Conservation (phyloP, 768 basidiomycete genomes). For the Tylopilus plumbeoviolaceoides region DNA sequence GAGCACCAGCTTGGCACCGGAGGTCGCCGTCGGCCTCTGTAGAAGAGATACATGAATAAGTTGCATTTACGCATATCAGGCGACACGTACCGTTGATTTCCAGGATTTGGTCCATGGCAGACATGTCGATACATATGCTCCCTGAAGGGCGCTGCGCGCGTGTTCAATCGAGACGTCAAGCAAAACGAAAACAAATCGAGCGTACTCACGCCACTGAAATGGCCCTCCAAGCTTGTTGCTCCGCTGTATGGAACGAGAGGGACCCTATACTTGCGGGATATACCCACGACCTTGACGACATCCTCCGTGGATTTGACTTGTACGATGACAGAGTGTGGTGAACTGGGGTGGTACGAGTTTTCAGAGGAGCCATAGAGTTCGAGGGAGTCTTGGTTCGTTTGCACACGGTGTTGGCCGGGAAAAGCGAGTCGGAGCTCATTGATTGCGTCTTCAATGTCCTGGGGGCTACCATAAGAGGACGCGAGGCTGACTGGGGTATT, state of each 20-base stretch:
- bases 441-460: constrained; percentile 39
- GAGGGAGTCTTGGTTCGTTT: constrained; percentile 49
- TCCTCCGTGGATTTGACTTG: constrained; percentile 69
- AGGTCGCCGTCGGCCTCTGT: constrained; percentile 71
- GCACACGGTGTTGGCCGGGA: constrained; percentile 43
- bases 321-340: constrained; percentile 55
- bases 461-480: constrained; percentile 41
- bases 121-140: constrained; percentile 65
- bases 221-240: constrained; percentile 84
- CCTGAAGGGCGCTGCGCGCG: constrained; percentile 39
- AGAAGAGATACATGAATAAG: not conserved
- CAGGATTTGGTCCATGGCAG: constrained; percentile 63
- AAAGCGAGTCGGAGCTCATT: constrained; percentile 46
- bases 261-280: constrained; percentile 67
- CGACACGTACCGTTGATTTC: constrained; percentile 47
- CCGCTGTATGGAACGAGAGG: constrained; percentile 83
- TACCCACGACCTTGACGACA: constrained; percentile 74
- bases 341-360: constrained; percentile 62
- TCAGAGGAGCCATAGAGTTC: constrained; percentile 61
- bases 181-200: not conserved
- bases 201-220: constrained; percentile 65
- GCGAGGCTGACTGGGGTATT: constrained; percentile 2
- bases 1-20: constrained; percentile 68
- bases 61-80: not conserved
- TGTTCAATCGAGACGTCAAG: constrained; percentile 2